Evolutionary conservation across 2,329 filamentous ascomycete species (phyloP), one percentile per base, ranked within the genome.

Genomic region (Xylaria arbuscula): DNA sequence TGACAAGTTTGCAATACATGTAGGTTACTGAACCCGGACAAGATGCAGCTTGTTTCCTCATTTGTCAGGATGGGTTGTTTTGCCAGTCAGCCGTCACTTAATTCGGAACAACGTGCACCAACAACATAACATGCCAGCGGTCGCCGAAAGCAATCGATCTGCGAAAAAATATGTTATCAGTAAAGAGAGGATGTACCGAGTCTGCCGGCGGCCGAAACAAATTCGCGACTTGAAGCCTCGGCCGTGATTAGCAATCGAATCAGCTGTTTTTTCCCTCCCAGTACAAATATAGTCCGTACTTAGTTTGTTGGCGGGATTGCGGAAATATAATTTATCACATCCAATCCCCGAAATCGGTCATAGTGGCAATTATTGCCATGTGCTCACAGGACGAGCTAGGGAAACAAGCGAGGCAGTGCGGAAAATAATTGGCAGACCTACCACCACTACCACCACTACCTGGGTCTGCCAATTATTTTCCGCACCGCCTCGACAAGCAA

Each of bases 181-280:
- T 51, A 47, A 32, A 45, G 6, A n/a, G 15, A 34, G 28, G 53
- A 42, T 13, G 47, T 17, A 15, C 17, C 58, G 24, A 50, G 45
- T 36, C 34, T 24, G 55, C 56, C 59, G 50, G 64, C 38, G 54
- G 47, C 67, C 63, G 63, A 66, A 67, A 67, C 58, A 42, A 54
- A 47, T 17, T 60, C 45, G 59, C 64, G 36, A 61, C 51, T 11
- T 19, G 28, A 47, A 63, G 63, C 34, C n/a, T 36, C 36, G 17
- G 42, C 42, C 34, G 40, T 57, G 58, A 69, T 69, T 69, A 69
- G 63, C 59, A 67, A 69, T 67, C 38, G 13, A 19, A 24, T 69
- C 55, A n/a, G 54, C 63, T 22, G 47, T 62, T 54, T 54, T 19
- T 62, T n/a, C 47, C 62, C n/a, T 61, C 40, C 15, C 13, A 51